Evolutionary conservation across 225 moss, liverwort and hornwort species (phyloP).

Genomic region (Takakia lepidozioides): DNA sequence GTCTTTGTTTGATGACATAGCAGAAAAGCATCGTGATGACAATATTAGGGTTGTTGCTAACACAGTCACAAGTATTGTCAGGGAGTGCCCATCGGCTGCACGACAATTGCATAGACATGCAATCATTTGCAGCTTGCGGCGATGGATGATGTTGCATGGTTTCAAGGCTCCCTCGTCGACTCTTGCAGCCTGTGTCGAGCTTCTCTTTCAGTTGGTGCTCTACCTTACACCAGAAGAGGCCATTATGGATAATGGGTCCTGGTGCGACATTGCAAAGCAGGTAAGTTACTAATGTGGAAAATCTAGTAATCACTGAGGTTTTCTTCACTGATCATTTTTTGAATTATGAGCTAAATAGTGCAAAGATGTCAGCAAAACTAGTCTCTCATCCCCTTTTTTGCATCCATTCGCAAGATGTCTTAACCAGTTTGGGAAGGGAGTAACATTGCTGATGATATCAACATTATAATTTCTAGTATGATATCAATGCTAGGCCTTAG

Average conservation of each 20-base stretch:
- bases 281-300: no score
- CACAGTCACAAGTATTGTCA: conserved; percentile 40
- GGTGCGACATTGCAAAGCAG: conserved; percentile 61
- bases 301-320: no score
- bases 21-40: conserved; percentile 37
- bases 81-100: conserved; percentile 27
- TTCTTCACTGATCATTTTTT: no score
- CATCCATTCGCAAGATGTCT: no score
- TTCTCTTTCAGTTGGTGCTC: conserved; percentile 51
- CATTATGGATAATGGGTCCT: conserved; percentile 37
- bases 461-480: no score
- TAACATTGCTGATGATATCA: no score
- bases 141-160: conserved; percentile 44
- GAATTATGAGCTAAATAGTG: no score
- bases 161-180: conserved; percentile 24
- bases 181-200: conserved; percentile 47
- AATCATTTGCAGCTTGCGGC: conserved; percentile 42
- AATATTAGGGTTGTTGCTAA: conserved; percentile 43
- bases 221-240: conserved; percentile 28
- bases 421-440: no score
- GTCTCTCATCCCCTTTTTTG: no score
- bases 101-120: conserved; percentile 36
- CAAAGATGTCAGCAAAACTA: no score
- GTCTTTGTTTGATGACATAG: conserved; percentile 48
- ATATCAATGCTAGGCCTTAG: no score